Evolutionary conservation across 2,329 filamentous ascomycete genomes (phyloP).

Genomic region (Epichloe gansuensis): DNA sequence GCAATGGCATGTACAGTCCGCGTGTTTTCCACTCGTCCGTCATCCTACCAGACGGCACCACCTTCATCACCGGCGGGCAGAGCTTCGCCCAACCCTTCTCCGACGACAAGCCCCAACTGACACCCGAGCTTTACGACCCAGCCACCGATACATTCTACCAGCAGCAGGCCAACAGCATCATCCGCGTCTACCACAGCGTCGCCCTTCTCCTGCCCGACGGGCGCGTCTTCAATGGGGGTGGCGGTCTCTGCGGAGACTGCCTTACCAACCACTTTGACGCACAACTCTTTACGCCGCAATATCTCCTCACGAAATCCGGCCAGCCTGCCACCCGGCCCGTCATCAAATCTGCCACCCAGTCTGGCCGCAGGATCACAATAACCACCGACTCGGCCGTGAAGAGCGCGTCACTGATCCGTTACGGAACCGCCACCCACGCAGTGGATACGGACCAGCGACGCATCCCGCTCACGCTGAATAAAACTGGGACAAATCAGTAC

Average conservation of each 20-base stretch:
- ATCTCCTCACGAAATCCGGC: constrained; percentile 37
- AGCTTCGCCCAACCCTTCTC: constrained; percentile 29
- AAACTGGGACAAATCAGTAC: constrained; percentile 20
- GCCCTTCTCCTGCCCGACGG: constrained; percentile 37
- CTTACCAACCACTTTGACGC: constrained; percentile 39
- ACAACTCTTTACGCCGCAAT: constrained; percentile 43
- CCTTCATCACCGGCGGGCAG: constrained; percentile 37
- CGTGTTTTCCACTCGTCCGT: constrained; percentile 35
- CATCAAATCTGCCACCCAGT: constrained; percentile 17
- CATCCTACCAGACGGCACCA: constrained; percentile 34
- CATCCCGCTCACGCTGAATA: constrained; percentile 27
- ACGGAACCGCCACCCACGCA: constrained; percentile 39
- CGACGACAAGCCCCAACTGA: constrained; percentile 28
- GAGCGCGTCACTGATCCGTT: constrained; percentile 30
- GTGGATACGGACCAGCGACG: constrained; percentile 47
- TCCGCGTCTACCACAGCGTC: constrained; percentile 38
- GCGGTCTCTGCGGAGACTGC: constrained; percentile 37
- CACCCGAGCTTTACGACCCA: constrained; percentile 35
- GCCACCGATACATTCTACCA: constrained; percentile 25
- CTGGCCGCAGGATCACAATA: constrained; percentile 14
- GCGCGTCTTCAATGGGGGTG: constrained; percentile 37
- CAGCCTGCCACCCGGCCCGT: constrained; percentile 26
- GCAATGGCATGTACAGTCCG: constrained; percentile 20
- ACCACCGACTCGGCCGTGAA: constrained; percentile 17
- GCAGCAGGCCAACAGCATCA: constrained; percentile 25